Conservation (phyloP, 345 rosid species). For the Euclidium syriacum region DNA sequence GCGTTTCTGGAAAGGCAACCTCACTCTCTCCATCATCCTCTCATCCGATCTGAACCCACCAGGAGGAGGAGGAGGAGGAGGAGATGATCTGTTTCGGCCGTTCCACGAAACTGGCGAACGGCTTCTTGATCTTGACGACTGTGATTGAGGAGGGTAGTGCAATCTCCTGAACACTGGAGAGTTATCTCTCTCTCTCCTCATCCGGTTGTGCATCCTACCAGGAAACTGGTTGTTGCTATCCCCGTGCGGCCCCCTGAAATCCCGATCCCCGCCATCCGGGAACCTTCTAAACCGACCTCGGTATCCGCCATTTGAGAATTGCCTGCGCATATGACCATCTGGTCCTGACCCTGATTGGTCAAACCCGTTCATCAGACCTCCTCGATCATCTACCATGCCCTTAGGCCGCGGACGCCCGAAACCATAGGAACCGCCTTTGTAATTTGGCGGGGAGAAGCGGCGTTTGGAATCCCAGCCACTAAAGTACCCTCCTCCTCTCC, state of each 20-base stretch:
- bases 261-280: neutral
- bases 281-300: constrained; percentile 38
- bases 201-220: constrained; percentile 20
- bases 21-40: constrained; percentile 34
- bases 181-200: constrained; percentile 47
- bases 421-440: constrained; percentile 13
- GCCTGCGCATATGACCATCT: constrained; percentile 34
- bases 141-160: constrained; percentile 25
- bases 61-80: constrained; percentile 44
- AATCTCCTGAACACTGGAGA: constrained; percentile 41
- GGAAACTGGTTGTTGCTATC: constrained; percentile 20
- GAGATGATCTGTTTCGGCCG: constrained; percentile 48
- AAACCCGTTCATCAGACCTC: constrained; percentile 24
- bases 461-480: constrained; percentile 32
- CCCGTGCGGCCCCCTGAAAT: constrained; percentile 10
- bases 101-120: constrained; percentile 46
- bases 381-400: constrained; percentile 26
- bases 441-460: constrained; percentile 25
- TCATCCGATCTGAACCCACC: constrained; percentile 32
- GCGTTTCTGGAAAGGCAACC: constrained; percentile 40
- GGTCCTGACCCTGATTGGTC: constrained; percentile 27
- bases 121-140: constrained; percentile 54
- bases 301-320: constrained; percentile 28
- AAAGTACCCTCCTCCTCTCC: constrained; percentile 24
- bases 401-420: constrained; percentile 34